Evolutionary conservation across 495 filamentous ascomycete genomes (phyloP).

Genomic region (Chaetomium fimeti): DNA sequence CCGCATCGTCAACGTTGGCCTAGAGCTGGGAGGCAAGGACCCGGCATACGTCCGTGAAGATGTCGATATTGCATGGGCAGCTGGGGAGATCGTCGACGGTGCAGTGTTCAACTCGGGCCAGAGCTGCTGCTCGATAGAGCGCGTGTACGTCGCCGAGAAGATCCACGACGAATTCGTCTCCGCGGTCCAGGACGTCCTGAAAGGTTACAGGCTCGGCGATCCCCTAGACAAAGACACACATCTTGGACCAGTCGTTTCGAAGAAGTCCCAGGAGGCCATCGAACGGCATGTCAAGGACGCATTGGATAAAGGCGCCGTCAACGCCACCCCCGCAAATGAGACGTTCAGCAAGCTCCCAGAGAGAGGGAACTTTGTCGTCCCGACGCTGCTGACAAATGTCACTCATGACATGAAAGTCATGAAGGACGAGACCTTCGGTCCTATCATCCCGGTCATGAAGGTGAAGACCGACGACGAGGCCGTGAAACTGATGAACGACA

Average conservation of each 20-base stretch:
- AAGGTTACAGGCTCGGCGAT: conserved; percentile 84
- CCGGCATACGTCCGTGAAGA: conserved; percentile 85
- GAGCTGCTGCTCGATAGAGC: conserved; percentile 90
- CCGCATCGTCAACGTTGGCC: conserved; percentile 74
- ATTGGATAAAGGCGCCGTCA: conserved; percentile 73
- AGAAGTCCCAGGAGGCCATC: conserved; percentile 70
- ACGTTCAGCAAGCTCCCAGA: conserved; percentile 65
- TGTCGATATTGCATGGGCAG: conserved; percentile 84
- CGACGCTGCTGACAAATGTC: conserved; percentile 77
- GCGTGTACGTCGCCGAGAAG: conserved; percentile 84
- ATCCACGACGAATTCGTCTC: conserved; percentile 79
- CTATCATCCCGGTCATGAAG: conserved; percentile 91
- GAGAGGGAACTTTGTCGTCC: conserved; percentile 81
- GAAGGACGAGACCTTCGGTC: conserved; percentile 95
- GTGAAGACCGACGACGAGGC: conserved; percentile 83
- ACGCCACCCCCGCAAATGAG: conserved; percentile 77
- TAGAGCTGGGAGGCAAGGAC: conserved; percentile 92
- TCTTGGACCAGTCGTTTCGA: conserved; percentile 85
- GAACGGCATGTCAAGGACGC: conserved; percentile 80
- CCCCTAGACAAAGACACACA: conserved; percentile 76
- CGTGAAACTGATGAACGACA: conserved; percentile 86
- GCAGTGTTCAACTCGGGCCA: conserved; percentile 96
- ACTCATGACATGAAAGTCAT: conserved; percentile 86
- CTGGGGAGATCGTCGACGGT: conserved; percentile 88
- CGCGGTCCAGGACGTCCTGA: conserved; percentile 75